Evolutionary conservation across 805 yeast species (phyloP), one percentile per base, ranked within the genome.

Genomic region (Candida coquimbonensis): DNA sequence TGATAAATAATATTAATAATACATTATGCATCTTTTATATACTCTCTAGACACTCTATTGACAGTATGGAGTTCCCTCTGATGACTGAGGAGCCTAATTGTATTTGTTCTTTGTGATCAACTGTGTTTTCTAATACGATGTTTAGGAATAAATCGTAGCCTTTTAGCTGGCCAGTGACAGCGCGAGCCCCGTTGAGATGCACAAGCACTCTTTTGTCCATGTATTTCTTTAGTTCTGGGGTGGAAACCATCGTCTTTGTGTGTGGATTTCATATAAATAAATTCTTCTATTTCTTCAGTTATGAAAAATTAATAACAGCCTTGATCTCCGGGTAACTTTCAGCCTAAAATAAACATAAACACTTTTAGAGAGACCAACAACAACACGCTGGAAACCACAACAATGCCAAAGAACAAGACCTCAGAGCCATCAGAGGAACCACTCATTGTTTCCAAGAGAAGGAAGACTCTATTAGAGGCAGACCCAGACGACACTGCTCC

Each of bases 71-170:
- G 57, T 84, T 85, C 13, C 96, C 96, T 55, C 95, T 72, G 8
- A 87, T 69, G 25, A 84, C 88, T 12, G 81, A 74, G 9, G 86
- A 73, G 2, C 96, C 95, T 39, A 86, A 67, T 46, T 74, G 72
- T 33, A 73, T 60, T 47, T 44, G 41, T 17, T 47, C 43, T 19
- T 41, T 47, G 13, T 47, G 45, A 60, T 85, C 93, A 14, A 80
- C 70, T 1, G 88, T 87, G 42, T 82, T 84, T 39, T 80, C 86
- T 34, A 86, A 61, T 0, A 86, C 87, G 24, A 85, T 65, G 56
- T 86, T 86, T 55, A 86, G 61, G 58, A 84, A 55, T 26, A 80
- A 77, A 60, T 91, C 98, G 62, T 80, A 91, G 2, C 98, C 98
- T 55, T 87, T 72, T 45, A 91, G 72, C 12, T 77, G 76, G 2